These are phyloP conservation scores for Rhodosporidiobolus sp. DNA, from an alignment of 768 basidiomycete genomes.

Conservation along the genomic window DNA sequence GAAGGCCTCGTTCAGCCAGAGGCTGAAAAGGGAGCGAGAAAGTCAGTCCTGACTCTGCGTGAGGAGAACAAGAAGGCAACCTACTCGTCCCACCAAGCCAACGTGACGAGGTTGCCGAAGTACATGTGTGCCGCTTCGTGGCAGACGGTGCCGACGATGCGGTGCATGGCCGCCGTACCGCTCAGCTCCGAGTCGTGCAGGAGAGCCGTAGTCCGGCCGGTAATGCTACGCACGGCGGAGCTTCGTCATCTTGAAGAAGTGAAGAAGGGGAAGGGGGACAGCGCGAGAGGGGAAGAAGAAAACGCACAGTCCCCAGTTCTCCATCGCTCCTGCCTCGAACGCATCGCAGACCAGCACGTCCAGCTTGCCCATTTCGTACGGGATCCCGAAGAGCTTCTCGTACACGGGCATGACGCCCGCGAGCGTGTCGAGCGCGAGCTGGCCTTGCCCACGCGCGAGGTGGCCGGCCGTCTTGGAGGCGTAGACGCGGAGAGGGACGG, in stretches of 20 bases:
- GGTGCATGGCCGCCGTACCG: conserved; percentile 68
- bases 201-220: conserved; percentile 53
- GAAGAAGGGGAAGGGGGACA: no score
- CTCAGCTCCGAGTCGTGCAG: conserved; percentile 69
- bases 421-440: conserved; percentile 77
- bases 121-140: conserved; percentile 21
- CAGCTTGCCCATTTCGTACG: conserved; percentile 45
- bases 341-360: conserved; percentile 12
- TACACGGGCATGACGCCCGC: conserved; percentile 41
- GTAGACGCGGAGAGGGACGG: conserved; percentile 77
- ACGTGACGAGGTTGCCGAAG: conserved; percentile 85
- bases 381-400: conserved; percentile 65
- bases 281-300: no score
- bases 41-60: no score
- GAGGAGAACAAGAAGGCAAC: background rate
- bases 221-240: no score
- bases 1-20: conserved; percentile 47
- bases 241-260: no score
- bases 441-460: conserved; percentile 49
- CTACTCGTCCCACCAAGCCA: conserved; percentile 45
- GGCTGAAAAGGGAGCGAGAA: background rate
- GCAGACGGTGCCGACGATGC: conserved; percentile 7
- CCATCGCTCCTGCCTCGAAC: conserved; percentile 61
- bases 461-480: conserved; percentile 51
- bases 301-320: conserved; percentile 13